A percentile compares a stretch with the other conserved stretches of the same genome.
These are phyloP conservation scores for Oryza rufipogon DNA, from an alignment of 176 grass and related monocot species.

Conservation along the genomic window DNA sequence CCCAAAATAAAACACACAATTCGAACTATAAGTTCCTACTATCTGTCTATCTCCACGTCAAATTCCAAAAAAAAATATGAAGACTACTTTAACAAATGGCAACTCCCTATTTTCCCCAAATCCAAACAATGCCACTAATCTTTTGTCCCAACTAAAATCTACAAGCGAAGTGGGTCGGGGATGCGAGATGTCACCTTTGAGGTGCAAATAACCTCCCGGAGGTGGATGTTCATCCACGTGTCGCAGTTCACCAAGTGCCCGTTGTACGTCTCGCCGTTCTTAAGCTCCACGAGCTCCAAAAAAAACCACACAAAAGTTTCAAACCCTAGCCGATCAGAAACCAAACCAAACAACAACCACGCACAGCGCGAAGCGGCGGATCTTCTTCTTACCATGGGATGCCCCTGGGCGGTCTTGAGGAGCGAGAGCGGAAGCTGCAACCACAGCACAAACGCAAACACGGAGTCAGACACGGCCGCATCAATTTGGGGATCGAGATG, in stretches of 20 bases:
- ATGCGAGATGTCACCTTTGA: slow-evolving; percentile 68
- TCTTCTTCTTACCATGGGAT: slow-evolving; percentile 80
- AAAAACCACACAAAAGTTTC: background rate
- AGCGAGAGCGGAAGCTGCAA: slow-evolving; percentile 92
- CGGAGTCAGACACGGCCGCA: slow-evolving; percentile 41
- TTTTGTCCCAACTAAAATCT: background rate
- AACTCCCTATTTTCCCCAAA: background rate
- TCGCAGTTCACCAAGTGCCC: slow-evolving; percentile 99
- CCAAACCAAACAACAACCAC: background rate
- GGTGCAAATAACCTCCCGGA: slow-evolving; percentile 97
- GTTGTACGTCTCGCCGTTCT: slow-evolving; percentile 98
- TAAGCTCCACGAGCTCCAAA: slow-evolving; percentile 86
- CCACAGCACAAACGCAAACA: slow-evolving; percentile 13
- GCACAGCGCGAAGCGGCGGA: background rate
- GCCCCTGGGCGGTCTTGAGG: slow-evolving; percentile 98
- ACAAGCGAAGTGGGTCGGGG: background rate
- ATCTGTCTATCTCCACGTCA: background rate
- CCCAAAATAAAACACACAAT: too few species aligned
- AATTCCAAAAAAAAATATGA: background rate
- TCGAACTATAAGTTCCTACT: background rate
- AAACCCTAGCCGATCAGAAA: slow-evolving; percentile 8
- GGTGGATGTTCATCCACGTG: slow-evolving; percentile 99
- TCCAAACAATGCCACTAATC: background rate
- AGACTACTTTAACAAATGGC: background rate
- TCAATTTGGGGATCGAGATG: slow-evolving; percentile 28